Conservation (phyloP, 1,139 yeast species). For the Kodamaea arcana region DNA sequence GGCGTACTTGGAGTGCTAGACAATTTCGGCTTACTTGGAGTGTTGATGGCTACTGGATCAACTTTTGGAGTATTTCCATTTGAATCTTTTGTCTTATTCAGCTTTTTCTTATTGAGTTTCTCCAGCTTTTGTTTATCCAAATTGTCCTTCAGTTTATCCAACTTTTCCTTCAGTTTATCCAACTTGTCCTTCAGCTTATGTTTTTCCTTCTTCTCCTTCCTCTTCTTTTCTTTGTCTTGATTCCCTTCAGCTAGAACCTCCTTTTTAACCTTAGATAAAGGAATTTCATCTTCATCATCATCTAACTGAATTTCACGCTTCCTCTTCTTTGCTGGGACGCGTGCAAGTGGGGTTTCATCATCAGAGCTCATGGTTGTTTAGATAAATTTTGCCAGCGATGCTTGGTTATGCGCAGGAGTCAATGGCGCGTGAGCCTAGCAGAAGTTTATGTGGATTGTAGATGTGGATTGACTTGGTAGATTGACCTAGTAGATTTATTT, state of each 20-base stretch:
- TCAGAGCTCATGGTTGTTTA: conserved; percentile 3
- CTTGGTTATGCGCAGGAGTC: neutral
- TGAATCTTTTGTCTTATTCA: neutral
- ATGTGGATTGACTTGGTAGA: too few relatives aligned
- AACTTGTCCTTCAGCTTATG: conserved; percentile 3
- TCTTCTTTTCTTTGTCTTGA: conserved; percentile 4
- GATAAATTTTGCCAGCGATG: neutral
- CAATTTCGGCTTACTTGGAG: conserved; percentile 2
- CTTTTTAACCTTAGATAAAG: conserved; percentile 6
- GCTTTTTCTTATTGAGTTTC: conserved; percentile 1
- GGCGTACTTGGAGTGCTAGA: conserved; percentile 5
- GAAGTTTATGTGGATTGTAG: too few relatives aligned
- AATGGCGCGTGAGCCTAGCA: too few relatives aligned
- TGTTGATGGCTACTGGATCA: too few relatives aligned
- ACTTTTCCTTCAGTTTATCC: conserved; percentile 2
- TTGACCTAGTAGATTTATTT: too few relatives aligned
- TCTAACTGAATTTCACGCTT: conserved; percentile 5
- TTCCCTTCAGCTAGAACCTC: conserved; percentile 2
- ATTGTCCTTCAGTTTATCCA: conserved; percentile 2
- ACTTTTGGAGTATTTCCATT: neutral
- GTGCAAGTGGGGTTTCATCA: conserved; percentile 9
- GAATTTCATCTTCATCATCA: conserved; percentile 11
- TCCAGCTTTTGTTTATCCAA: conserved; percentile 3
- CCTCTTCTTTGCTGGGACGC: conserved; percentile 5
- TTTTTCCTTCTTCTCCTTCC: conserved; percentile 2